phyloP scores from a whole-genome alignment of 805 yeast species.

The Hanseniaspora meyeri region DNA sequence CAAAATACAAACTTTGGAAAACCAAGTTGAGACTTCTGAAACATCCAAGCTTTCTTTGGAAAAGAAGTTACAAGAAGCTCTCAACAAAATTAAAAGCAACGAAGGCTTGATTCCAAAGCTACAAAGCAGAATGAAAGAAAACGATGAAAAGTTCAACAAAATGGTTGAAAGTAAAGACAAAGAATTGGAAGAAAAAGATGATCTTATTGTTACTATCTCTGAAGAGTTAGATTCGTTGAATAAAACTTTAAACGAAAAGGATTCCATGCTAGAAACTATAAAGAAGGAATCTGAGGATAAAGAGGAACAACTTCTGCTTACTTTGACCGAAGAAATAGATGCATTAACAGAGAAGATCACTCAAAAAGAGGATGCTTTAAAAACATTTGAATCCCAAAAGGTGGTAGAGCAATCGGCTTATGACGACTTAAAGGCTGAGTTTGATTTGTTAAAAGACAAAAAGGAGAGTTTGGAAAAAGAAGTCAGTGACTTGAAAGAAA shows the following conservation, averaged over 20 bases:
- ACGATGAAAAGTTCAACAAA: constrained; percentile 24
- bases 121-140: constrained; percentile 34
- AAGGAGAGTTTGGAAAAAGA: constrained; percentile 17
- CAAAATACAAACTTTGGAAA: constrained; percentile 20
- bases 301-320: not conserved
- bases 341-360: not conserved
- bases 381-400: constrained; percentile 4
- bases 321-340: constrained; percentile 5
- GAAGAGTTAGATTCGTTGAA: constrained; percentile 12
- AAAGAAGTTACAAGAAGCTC: constrained; percentile 22
- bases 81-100: constrained; percentile 23
- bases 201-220: constrained; percentile 12
- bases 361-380: constrained; percentile 1
- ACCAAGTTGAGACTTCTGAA: constrained; percentile 18
- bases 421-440: constrained; percentile 1
- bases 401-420: not conserved
- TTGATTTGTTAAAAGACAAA: constrained; percentile 17
- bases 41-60: constrained; percentile 20
- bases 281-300: not conserved
- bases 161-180: constrained; percentile 1
- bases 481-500: constrained; percentile 15
- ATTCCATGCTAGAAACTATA: constrained; percentile 4
- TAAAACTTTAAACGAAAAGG: constrained; percentile 14
- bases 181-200: constrained; percentile 12
- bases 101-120: constrained; percentile 31